A percentile compares a stretch with the other conserved stretches of the same genome.
phyloP scores from a whole-genome alignment of 768 basidiomycete species.

The Suillus paluster region DNA sequence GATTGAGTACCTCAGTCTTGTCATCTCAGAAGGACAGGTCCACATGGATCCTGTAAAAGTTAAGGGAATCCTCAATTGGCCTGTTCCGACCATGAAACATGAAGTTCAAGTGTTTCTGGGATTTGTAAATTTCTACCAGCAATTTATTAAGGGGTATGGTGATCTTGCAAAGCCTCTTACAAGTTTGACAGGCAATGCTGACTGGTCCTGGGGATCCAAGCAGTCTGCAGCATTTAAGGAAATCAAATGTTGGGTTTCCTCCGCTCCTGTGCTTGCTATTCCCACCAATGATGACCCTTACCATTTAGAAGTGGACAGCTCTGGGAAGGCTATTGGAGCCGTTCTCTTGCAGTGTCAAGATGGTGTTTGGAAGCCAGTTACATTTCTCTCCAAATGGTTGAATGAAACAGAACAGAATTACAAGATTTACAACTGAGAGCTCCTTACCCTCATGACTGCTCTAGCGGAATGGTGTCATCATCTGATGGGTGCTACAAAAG shows the following conservation, averaged over 20 bases:
- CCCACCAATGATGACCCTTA: constrained; percentile 15
- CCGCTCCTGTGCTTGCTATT: constrained; percentile 32
- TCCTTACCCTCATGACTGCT: constrained; percentile 49
- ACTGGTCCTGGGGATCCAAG: constrained; percentile 30
- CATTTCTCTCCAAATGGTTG: constrained; percentile 41
- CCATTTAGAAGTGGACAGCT: constrained; percentile 36
- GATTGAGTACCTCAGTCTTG: constrained; percentile 38
- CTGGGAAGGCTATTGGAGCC: constrained; percentile 37
- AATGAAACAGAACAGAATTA: constrained; percentile 47
- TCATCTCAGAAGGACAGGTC: constrained; percentile 32
- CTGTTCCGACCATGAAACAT: constrained; percentile 31
- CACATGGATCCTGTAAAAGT: constrained; percentile 46
- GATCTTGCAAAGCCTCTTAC: constrained; percentile 33
- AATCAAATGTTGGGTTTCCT: constrained; percentile 32
- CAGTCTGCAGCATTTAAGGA: constrained; percentile 31
- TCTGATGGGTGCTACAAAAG: background rate
- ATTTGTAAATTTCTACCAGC: constrained; percentile 43
- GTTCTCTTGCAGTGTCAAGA: constrained; percentile 31
- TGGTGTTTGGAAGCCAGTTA: constrained; percentile 41
- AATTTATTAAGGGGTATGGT: constrained; percentile 39
- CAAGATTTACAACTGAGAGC: constrained; percentile 49
- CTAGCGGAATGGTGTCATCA: constrained; percentile 37
- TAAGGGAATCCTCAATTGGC: constrained; percentile 43
- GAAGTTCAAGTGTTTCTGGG: constrained; percentile 48
- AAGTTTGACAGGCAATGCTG: constrained; percentile 30